Evolutionary conservation across 768 basidiomycete species (phyloP).

Genomic region (Lactarius evosmus): DNA sequence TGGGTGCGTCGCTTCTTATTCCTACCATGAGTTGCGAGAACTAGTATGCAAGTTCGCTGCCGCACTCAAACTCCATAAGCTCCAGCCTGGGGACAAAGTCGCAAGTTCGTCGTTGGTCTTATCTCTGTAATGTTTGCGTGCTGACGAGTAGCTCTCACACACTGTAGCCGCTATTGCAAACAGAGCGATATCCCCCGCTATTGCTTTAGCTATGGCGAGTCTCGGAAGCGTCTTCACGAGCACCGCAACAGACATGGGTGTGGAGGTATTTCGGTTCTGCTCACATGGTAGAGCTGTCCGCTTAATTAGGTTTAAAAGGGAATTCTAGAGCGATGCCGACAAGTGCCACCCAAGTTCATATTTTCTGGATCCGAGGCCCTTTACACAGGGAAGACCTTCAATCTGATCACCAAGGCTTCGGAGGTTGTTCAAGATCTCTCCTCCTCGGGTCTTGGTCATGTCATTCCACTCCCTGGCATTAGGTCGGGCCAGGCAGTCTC

Average conservation of each 20-base stretch:
- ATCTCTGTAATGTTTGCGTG: too few relatives aligned
- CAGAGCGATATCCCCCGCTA: too few relatives aligned
- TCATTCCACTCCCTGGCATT: conserved; percentile 58
- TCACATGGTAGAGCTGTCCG: neutral
- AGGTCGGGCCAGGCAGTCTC: conserved; percentile 43
- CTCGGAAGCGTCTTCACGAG: conserved; percentile 67
- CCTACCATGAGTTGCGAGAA: conserved; percentile 51
- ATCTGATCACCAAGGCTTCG: too few relatives aligned
- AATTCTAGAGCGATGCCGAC: conserved; percentile 60
- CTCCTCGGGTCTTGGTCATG: too few relatives aligned
- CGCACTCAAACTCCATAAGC: too few relatives aligned
- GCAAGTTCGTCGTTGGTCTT: too few relatives aligned
- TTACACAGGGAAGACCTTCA: too few relatives aligned
- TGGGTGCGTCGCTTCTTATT: conserved; percentile 48
- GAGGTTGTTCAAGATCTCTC: too few relatives aligned
- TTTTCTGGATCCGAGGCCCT: conserved; percentile 61
- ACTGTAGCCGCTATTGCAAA: too few relatives aligned
- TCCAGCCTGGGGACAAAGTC: too few relatives aligned
- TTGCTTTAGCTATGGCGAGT: too few relatives aligned
- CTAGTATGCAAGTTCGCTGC: conserved; percentile 53
- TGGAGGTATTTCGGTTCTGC: conserved; percentile 39
- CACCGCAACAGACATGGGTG: conserved; percentile 73
- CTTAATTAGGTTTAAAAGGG: conserved; percentile 35
- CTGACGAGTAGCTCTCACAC: too few relatives aligned
- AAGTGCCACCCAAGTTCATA: conserved; percentile 66